Evolutionary conservation across 1,139 yeast species (phyloP), one percentile per base, ranked within the genome.

Genomic region (Pichia sp.): DNA sequence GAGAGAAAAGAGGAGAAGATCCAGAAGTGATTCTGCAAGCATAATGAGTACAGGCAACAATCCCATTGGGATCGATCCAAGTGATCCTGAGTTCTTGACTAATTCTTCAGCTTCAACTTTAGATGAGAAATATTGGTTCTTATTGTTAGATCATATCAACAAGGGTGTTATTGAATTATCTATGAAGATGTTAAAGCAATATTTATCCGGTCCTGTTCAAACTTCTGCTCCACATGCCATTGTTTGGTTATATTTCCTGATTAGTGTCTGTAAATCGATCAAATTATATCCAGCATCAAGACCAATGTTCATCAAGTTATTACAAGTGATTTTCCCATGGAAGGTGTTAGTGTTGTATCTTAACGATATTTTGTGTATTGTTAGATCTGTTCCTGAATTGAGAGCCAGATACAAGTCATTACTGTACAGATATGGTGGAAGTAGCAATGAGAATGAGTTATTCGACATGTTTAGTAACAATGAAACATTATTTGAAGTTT

Each of bases 401-500:
- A 50, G 58, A 32, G 40, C 49, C 3, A 47, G 52, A 7, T 50
- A 59, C 33, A 46, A 49, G 20, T 51, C 46, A 14, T 48, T 52
- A 20, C 20, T 50, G 17, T 20, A 45, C 5, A 45, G 37, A 14
- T 34, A 47, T 14, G 43, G 43, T 10, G 30, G 45, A 14, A 44
- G 48, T 17, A 33, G 45, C 11, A 39, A 44, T 14, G 34, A 43
- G 1, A 31, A 37, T 31, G 30, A 17, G 15, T 38, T 56, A 3
- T 59, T 80, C 17, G 57, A 62, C 5, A 61, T 69, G 52, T 82
- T 80, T 59, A 72, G 77, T 50, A 70, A 73, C 36, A 72, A 79
- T 59, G 93, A 85, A 63, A 76, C 71, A 40, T 67, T 85, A 45
- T 80, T 86, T 35, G 94, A 85, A 65, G 86, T 82, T 27, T 85